Percentiles rank a stretch among this genome's conserved stretches.
Conservation (phyloP, 1,284 basidiomycete species). For the Uromyces viciae-fabae region DNA sequence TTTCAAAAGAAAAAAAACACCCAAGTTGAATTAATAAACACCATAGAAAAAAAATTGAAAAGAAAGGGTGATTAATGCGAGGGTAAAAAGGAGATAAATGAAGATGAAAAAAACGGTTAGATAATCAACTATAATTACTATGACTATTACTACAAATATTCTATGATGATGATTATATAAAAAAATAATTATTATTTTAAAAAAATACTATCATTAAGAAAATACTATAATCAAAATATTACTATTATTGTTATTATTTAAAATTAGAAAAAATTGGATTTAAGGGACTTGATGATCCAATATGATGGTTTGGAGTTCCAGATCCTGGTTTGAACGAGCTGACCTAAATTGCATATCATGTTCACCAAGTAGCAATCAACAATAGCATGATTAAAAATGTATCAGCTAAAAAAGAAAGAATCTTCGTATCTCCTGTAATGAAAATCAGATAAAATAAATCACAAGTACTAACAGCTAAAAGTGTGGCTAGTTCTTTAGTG, state of each 20-base stretch:
- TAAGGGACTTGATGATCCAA: neutral
- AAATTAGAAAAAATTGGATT: neutral
- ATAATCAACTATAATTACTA: too few relatives aligned
- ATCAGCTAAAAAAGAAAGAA: neutral
- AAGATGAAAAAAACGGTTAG: neutral
- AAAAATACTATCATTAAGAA: too few relatives aligned
- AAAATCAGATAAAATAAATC: too few relatives aligned
- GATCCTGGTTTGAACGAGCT: slow-evolving; percentile 24
- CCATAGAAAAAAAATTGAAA: neutral
- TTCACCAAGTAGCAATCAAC: neutral
- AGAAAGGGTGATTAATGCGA: neutral
- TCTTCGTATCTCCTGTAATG: too few relatives aligned
- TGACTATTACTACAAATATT: too few relatives aligned
- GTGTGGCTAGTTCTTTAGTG: slow-evolving; percentile 58
- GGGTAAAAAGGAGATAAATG: neutral
- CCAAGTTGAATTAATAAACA: neutral
- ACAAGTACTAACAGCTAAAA: slow-evolving; percentile 55
- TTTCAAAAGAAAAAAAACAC: too few relatives aligned
- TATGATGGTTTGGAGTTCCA: neutral
- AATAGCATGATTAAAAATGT: neutral
- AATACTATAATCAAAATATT: too few relatives aligned
- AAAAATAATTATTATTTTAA: too few relatives aligned
- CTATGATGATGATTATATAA: too few relatives aligned
- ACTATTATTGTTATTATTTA: too few relatives aligned
- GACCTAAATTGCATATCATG: neutral